Conservation (phyloP, 2,329 filamentous ascomycete genomes). For the Grosmannia huntii region DNA sequence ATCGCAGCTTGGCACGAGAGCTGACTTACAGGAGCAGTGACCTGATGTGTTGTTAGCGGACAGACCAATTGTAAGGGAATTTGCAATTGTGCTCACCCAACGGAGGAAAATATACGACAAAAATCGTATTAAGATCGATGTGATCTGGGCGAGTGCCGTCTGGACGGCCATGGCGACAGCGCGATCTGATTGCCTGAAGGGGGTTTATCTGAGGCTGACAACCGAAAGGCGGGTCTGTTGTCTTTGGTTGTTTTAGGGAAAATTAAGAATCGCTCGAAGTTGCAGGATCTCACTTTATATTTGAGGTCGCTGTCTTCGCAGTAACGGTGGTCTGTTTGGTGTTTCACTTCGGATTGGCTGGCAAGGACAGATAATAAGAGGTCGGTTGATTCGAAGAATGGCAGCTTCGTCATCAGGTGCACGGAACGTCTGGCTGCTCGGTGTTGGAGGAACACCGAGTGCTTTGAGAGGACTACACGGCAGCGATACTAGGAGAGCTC, state of each 20-base stretch:
- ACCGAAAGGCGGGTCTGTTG: background rate
- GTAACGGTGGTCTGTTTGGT: background rate
- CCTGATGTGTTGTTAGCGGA: constrained; percentile 12
- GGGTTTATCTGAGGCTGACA: background rate
- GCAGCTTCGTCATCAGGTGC: background rate
- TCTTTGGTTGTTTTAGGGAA: no score
- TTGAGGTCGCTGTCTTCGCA: background rate
- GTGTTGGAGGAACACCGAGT: background rate
- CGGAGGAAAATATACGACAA: constrained; percentile 45
- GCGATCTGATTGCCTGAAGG: background rate
- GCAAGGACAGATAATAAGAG: background rate
- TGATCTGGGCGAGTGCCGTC: constrained; percentile 22
- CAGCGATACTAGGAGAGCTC: background rate
- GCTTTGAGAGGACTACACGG: background rate
- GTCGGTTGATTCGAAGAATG: background rate
- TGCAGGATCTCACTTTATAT: no score
- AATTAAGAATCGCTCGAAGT: background rate
- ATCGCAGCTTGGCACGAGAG: background rate
- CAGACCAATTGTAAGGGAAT: background rate
- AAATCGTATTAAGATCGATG: constrained; percentile 37
- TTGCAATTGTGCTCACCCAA: constrained; percentile 35
- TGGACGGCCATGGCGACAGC: constrained; percentile 17
- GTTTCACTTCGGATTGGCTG: background rate
- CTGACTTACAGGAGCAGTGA: constrained; percentile 22
- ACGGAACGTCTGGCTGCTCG: background rate